Evolutionary conservation across 257 asterid genomes (phyloP).

Genomic region (Vinca minor): DNA sequence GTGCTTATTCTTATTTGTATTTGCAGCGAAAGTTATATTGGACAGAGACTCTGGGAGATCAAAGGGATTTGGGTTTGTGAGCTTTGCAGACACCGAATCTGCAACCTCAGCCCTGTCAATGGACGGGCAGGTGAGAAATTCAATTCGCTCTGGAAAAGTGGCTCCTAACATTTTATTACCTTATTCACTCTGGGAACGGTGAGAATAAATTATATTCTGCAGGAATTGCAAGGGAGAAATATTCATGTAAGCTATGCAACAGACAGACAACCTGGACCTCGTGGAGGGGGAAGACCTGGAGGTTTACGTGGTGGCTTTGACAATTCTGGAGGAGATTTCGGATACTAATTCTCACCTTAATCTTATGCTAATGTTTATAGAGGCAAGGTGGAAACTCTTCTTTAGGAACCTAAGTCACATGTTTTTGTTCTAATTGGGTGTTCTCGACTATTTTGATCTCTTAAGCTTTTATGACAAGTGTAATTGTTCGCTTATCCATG

Average conservation of each 20-base stretch:
- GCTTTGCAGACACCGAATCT: conserved; percentile 35
- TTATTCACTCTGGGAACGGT: background rate
- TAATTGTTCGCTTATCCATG: background rate
- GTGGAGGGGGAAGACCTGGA: conserved; percentile 17
- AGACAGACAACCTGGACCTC: conserved; percentile 35
- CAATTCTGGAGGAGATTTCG: conserved; percentile 24
- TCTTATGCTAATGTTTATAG: conserved; percentile 4
- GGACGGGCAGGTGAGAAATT: conserved; percentile 70
- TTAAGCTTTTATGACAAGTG: background rate
- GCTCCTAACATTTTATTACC: background rate
- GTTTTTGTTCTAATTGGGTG: background rate
- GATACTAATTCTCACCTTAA: conserved; percentile 18
- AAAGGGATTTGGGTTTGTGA: conserved; percentile 78
- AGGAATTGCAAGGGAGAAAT: conserved; percentile 61
- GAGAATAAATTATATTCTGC: background rate
- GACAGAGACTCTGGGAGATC: conserved; percentile 79
- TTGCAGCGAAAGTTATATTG: conserved; percentile 52
- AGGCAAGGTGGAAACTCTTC: conserved; percentile 19
- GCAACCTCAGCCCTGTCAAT: conserved; percentile 65
- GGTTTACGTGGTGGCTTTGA: conserved; percentile 31
- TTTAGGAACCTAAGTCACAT: conserved; percentile 15
- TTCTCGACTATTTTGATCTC: background rate
- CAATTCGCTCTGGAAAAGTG: no score
- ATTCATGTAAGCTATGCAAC: conserved; percentile 57
- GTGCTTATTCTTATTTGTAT: background rate